Base-by-base conservation (phyloP, 2,329 filamentous ascomycete genomes). In the Verticillium klebahnii region DNA sequence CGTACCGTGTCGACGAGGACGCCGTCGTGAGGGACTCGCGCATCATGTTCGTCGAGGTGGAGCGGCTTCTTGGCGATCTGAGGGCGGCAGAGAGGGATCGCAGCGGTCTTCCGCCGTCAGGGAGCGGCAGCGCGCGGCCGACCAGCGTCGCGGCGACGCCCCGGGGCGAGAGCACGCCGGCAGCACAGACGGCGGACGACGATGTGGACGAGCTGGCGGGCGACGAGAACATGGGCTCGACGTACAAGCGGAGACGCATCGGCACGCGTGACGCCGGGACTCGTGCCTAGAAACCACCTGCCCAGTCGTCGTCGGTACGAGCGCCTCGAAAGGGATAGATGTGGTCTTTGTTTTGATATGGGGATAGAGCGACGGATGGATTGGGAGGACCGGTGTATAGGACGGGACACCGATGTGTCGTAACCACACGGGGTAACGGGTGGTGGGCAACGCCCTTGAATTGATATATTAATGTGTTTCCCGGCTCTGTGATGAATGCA, bases 31-130 rank as follows among this genome's bases (percentile, higher is more conserved):
- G 91, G 63, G 92, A 96, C 71, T 93, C 93, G 1, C 82, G 89
- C 61, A 90, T 92, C 73, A 97, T 97, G 93, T 96, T 92, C 69
- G 83, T 90, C 63, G 91, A 94, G 74, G 91, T 96, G 1, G 90
- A 96, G 76, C 88, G 89, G 72, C 85, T 90, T 23, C 84, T 96
- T 17, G 86, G 85, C 45, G 88, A 90, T 67, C 89, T 93, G 80
- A 85, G 92, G 34, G 89, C 87, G 60, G 90, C 89, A 1, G 90
- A 96, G 70, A 82, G 82, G 64, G 81, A 85, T 61, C 74, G 77
- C 14, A 76, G 75, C 37, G 75, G 74, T 12, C 76, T 75, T 14
- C 69, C 73, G 4, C 70, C 73, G 1, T 72, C 72, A 34, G 62
- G 63, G 52, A 39, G 61, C 56, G 57, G 70, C 67, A 23, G 67